These are phyloP conservation scores for Penicillium concentricum DNA, from an alignment of 2,329 filamentous ascomycete species.

Conservation along the genomic window DNA sequence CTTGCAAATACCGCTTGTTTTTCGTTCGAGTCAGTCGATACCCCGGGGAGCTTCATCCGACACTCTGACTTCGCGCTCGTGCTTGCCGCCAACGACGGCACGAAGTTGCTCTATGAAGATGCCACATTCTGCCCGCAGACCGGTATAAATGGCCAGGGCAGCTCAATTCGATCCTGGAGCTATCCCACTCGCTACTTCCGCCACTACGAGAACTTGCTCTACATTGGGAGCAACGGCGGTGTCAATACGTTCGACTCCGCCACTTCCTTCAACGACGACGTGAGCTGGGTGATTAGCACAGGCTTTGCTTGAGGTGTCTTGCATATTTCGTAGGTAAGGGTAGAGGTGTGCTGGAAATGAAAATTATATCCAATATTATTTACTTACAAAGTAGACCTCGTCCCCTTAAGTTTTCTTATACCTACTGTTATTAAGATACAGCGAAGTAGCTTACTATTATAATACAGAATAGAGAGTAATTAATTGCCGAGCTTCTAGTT, in stretches of 20 bases:
- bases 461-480: too few species aligned
- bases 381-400: too few species aligned
- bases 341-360: not conserved
- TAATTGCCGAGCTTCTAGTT: too few species aligned
- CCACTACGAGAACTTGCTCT: conserved; percentile 51
- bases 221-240: conserved; percentile 56
- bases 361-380: not conserved
- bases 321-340: too few species aligned
- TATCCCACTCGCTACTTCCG: conserved; percentile 61
- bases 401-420: too few species aligned
- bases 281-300: conserved; percentile 50
- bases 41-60: conserved; percentile 58
- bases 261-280: conserved; percentile 54
- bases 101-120: conserved; percentile 59
- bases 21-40: conserved; percentile 62
- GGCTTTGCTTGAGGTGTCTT: conserved; percentile 44
- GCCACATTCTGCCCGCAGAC: conserved; percentile 61
- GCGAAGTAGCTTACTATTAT: too few species aligned
- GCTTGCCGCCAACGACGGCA: conserved; percentile 53
- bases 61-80: conserved; percentile 55
- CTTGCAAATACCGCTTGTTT: conserved; percentile 58
- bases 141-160: conserved; percentile 53
- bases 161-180: conserved; percentile 57
- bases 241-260: conserved; percentile 55
- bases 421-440: too few species aligned